Base-by-base conservation (phyloP, 2,329 filamentous ascomycete genomes). In the Claviceps paspali region DNA sequence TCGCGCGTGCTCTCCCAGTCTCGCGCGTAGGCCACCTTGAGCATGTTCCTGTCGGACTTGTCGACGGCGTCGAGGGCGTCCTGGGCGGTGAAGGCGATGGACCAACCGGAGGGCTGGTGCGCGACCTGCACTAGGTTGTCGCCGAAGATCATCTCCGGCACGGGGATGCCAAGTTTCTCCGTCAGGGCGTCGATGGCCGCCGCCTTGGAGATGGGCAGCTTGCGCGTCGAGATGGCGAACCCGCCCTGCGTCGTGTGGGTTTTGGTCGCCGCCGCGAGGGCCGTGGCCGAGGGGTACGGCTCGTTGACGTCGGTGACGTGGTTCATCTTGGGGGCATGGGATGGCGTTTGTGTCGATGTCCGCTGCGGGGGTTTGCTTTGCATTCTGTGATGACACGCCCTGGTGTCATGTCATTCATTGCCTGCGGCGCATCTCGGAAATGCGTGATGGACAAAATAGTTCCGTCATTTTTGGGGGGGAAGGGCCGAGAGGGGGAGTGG, bases 121-220 rank as follows among this genome's bases (percentile, higher is more conserved):
- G 76, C 67, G 42, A 98, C 69, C 6, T 73, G 63, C 29, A 93
- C 78, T 40, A 81, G 65, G 58, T 98, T 98, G 65, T 98, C 87
- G 43, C 91, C 91, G 54, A 98, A 98, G 46, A 98, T 98, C 91
- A 98, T 98, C 64, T 98, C 91, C 7, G 91, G 91, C 29, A 88
- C 76, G 14, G 88, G 77, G 53, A 98, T 95, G 22, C 79, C 78
- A 38, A 98, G 70, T 44, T 73, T 75, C 40, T 69, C 67, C 29
- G 79, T 78, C 75, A 98, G 83, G 27, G 73, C 74, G 53, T 94
- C 86, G 53, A 98, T 96, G 35, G 86, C 82, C 5, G 73, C 82
- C 32, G 87, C 77, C 59, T 94, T 95, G 49, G 92, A 81, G 57
- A 98, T 98, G 44, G 91, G 91, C 35, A 91, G 77, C 65, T 95